Evolutionary conservation across 208 protist genomes (phyloP).

Genomic region (Crithidia mellificae): DNA sequence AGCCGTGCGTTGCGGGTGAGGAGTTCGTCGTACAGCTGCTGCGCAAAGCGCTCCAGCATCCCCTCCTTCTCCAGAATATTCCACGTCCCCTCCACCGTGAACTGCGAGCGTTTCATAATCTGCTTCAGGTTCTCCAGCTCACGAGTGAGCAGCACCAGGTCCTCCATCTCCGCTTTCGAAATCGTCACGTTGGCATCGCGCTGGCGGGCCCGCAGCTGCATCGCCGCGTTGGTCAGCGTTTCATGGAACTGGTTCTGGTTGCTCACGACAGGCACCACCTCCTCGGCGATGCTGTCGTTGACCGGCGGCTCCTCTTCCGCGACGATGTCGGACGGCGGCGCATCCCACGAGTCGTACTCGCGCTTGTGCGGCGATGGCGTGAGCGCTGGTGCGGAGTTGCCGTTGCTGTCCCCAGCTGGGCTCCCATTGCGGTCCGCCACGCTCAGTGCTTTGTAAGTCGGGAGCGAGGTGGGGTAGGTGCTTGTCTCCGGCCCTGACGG

Average conservation of each 20-base stretch:
- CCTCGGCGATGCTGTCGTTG: constrained; percentile 16
- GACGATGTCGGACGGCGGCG: constrained; percentile 1
- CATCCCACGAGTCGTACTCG: constrained; percentile 16
- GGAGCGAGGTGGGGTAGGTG: not conserved
- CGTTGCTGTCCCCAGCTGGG: constrained; percentile 2
- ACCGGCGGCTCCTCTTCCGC: not conserved
- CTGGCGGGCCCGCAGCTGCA: constrained; percentile 54
- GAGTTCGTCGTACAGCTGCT: constrained; percentile 66
- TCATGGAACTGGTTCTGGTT: constrained; percentile 40
- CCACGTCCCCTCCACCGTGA: constrained; percentile 71
- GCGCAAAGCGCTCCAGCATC: constrained; percentile 55
- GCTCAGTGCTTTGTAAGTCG: constrained; percentile 6
- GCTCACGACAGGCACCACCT: not conserved
- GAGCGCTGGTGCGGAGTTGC: constrained; percentile 6
- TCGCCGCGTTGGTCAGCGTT: constrained; percentile 29
- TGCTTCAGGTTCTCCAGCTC: constrained; percentile 66
- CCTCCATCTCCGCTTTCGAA: constrained; percentile 59
- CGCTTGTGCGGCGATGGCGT: constrained; percentile 3
- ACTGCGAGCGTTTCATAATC: constrained; percentile 53
- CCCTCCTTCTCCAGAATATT: constrained; percentile 56
- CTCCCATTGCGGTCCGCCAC: not conserved
- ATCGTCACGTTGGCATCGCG: constrained; percentile 39
- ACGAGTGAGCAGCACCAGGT: constrained; percentile 54
- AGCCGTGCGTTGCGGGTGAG: constrained; percentile 48
- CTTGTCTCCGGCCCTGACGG: not conserved